Base-by-base conservation (phyloP, 176 grass and related monocot genomes). In the Panicum miliaceum region DNA sequence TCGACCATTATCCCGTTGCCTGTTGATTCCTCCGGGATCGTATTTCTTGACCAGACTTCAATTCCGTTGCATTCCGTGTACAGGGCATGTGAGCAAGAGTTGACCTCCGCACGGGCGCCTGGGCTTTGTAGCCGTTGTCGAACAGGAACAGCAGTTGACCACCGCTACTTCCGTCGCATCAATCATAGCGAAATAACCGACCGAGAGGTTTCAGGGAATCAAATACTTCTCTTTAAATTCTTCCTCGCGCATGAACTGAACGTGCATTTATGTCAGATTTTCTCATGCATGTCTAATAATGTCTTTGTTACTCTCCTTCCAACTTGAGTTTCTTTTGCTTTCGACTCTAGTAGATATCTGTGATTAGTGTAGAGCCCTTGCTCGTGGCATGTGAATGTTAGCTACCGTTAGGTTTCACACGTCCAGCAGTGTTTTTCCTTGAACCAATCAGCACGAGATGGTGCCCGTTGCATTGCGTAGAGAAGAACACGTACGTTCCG, bases 181-280 rank as follows among this genome's bases (percentile, higher is more conserved):
- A 72, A 63, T 79, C 48, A 20, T 45, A 38, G 6, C 37, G 53
- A 58, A 71, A 37, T 68, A 8, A 69, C 37, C 27, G 84, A 75
- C 76, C 58, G 64, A 83, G 38, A 73, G 83, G 20, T 83, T 35
- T 51, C 29, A 32, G 64, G 72, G 78, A 86, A 72, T 90, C 78
- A 27, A 61, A 81, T 74, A 32, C 19, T 13, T 12, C 6, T n/a
- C 1, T 40, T 41, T 12, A 45, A 45, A 12, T 16, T 18, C 22
- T 5, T 2, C 37, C 36, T 19, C 15, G 12, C 13, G 6, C 3
- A 3, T 32, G 35, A 57, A 69, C 8, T 32, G 35, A 57, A 69
- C 8, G 19, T 41, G 34, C 36, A 51, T 10, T 37, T n/a, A 10
- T 34, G 14, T 20, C 2, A 29, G 35, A 29, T 56, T 37, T 75